phyloP scores from a whole-genome alignment of 2,329 filamentous ascomycete genomes.

The Penicillium decumbens region DNA sequence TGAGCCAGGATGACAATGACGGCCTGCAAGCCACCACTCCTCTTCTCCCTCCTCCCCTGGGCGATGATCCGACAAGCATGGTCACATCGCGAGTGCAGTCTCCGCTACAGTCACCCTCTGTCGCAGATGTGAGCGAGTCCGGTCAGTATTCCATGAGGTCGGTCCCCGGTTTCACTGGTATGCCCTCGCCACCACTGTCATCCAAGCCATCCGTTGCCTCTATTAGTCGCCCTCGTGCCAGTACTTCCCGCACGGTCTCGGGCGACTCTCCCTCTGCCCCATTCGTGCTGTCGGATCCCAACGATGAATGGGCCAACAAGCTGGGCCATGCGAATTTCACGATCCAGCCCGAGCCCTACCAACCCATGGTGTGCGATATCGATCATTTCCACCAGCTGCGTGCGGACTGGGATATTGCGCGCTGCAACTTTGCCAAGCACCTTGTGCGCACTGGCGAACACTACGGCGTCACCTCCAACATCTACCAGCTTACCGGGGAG shows the following conservation, averaged over 20 bases:
- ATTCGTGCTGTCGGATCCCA: slow-evolving; percentile 59
- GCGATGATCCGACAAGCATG: slow-evolving; percentile 48
- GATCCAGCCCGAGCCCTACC: slow-evolving; percentile 76
- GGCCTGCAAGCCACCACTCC: slow-evolving; percentile 72
- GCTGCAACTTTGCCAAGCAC: slow-evolving; percentile 83
- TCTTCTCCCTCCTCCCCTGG: slow-evolving; percentile 75
- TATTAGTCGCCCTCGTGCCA: slow-evolving; percentile 53
- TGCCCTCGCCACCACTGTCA: slow-evolving; percentile 69
- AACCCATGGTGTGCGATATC: slow-evolving; percentile 59
- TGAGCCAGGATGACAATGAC: slow-evolving; percentile 49
- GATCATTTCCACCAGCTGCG: slow-evolving; percentile 62
- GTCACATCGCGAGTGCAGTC: slow-evolving; percentile 61
- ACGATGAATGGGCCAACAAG: slow-evolving; percentile 77
- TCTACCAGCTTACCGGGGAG: slow-evolving; percentile 75
- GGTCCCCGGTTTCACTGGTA: slow-evolving; percentile 46
- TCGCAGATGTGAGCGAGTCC: slow-evolving; percentile 56
- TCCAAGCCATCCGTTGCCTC: slow-evolving; percentile 73
- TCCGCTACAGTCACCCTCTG: slow-evolving; percentile 78
- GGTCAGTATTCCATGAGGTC: slow-evolving; percentile 44
- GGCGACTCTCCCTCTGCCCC: slow-evolving; percentile 50
- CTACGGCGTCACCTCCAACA: slow-evolving; percentile 84
- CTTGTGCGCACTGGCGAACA: slow-evolving; percentile 83
- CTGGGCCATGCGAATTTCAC: slow-evolving; percentile 93
- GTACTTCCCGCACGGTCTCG: slow-evolving; percentile 42
- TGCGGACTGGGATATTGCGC: slow-evolving; percentile 75